Base-by-base conservation (phyloP, 345 rosid species). In the Ceriops decandra region DNA sequence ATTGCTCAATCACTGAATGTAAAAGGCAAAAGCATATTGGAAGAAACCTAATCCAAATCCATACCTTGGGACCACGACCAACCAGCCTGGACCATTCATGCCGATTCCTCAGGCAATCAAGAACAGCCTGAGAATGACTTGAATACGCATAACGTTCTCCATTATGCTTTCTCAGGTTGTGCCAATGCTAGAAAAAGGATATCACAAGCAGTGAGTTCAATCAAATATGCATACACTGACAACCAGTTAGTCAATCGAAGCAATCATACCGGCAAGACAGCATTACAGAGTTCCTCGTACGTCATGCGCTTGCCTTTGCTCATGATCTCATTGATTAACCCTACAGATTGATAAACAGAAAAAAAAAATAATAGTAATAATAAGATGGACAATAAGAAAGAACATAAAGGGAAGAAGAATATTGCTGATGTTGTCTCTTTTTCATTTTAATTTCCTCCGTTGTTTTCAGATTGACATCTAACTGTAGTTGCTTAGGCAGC, bases 31-130 rank as follows among this genome's bases (percentile, higher is more conserved):
- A 54, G 24, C 21, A 68, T 26, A 38, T 21, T 19, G 20, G 13
- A 58, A 17, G 19, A 47, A 33, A 32, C n/a, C n/a, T 24, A 62
- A 24, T 2, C 7, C 27, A 46, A 15, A 13, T 16, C 6, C 68
- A 57, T 74, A 95, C 99, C 96, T 95, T 95, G 71, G 99, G 99
- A 71, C 97, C 99, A 72, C 98, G 98, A 81, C 92, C 98, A 71
- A 95, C 96, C 80, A 95, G 81, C 67, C 75, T 88, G 80, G 98
- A 90, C 98, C 99, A 95, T 76, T 95, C 98, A 62, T 87, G 96
- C 74, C 98, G 86, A 70, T 95, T 95, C 68, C 99, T 83, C 74
- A 95, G 83, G 78, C 98, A 95, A 81, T 95, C 99, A 60, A 95
- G 97, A 84, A 92, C 99, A 66, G 99, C 99, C 73, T 95, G 99